These are phyloP conservation scores for Blastobotrys persicus DNA, from an alignment of 1,139 yeast genomes.

Conservation along the genomic window DNA sequence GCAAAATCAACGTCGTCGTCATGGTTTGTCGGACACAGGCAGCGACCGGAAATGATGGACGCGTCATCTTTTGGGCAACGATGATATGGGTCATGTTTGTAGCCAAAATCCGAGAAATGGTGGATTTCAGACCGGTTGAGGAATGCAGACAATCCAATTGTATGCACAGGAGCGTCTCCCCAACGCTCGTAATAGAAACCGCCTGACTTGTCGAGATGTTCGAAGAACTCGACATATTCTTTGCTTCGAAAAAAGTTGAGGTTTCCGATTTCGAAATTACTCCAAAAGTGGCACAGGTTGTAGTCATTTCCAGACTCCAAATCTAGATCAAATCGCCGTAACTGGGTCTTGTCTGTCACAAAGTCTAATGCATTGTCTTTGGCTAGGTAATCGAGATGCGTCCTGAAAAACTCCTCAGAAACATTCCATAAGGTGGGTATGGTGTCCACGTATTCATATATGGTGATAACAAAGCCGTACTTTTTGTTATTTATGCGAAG, in stretches of 20 bases:
- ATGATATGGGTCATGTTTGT: conserved; percentile 75
- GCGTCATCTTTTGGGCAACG: conserved; percentile 69
- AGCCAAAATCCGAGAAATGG: conserved; percentile 91
- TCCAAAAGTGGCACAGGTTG: conserved; percentile 93
- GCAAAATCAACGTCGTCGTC: conserved; percentile 56
- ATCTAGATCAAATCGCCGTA: conserved; percentile 40
- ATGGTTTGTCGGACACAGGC: conserved; percentile 54
- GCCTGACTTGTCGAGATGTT: conserved; percentile 65
- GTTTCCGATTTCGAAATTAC: conserved; percentile 86
- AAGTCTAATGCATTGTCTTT: conserved; percentile 63
- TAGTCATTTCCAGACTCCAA: conserved; percentile 49
- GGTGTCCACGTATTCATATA: conserved; percentile 78
- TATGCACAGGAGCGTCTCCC: conserved; percentile 99
- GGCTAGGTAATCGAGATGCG: conserved; percentile 58
- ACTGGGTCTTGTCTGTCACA: conserved; percentile 54
- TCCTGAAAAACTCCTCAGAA: conserved; percentile 60
- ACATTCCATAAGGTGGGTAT: conserved; percentile 81
- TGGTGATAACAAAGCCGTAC: conserved; percentile 81
- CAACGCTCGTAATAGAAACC: conserved; percentile 87
- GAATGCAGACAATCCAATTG: conserved; percentile 68
- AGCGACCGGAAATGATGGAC: conserved; percentile 53
- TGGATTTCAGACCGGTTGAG: conserved; percentile 68
- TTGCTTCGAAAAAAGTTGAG: conserved; percentile 76
- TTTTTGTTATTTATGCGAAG: conserved; percentile 69
- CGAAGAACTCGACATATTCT: conserved; percentile 65